phyloP scores from a whole-genome alignment of 805 yeast genomes.

The Jamesozyma rosinii region DNA sequence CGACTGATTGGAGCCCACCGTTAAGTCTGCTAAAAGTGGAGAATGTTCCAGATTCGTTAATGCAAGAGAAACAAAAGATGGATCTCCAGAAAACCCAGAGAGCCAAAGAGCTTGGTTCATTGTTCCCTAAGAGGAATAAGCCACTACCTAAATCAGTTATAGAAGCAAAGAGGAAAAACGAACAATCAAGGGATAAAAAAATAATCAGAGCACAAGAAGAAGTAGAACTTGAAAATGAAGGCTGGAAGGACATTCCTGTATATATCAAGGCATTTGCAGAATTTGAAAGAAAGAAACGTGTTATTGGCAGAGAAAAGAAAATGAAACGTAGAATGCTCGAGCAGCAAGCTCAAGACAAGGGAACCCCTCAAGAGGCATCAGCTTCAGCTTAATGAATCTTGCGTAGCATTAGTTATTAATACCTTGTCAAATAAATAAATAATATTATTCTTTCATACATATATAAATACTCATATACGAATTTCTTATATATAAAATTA shows the following conservation, averaged over 20 bases:
- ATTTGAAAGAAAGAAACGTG: conserved; percentile 59
- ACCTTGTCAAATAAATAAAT: too few relatives aligned
- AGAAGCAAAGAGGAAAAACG: conserved; percentile 19
- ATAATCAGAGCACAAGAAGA: conserved; percentile 3
- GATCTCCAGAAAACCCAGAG: conserved; percentile 6
- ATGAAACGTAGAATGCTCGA: neutral
- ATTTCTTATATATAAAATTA: neutral
- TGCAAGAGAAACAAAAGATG: conserved; percentile 3
- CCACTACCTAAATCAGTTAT: conserved; percentile 31
- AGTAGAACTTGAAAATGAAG: conserved; percentile 31
- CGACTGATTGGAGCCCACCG: conserved; percentile 53
- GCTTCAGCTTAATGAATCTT: too few relatives aligned
- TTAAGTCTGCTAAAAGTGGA: conserved; percentile 33
- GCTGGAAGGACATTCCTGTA: conserved; percentile 57
- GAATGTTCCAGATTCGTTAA: conserved; percentile 33
- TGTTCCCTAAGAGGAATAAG: conserved; percentile 29
- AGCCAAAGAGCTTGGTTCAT: conserved; percentile 6
- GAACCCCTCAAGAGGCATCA: too few relatives aligned
- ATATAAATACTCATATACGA: neutral
- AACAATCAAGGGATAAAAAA: conserved; percentile 6
- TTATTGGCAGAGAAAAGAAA: conserved; percentile 17
- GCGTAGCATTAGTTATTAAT: too few relatives aligned
- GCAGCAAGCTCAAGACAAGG: neutral
- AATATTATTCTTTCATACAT: too few relatives aligned
- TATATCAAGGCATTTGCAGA: conserved; percentile 76